phyloP scores from a whole-genome alignment of 805 yeast species.

The Ogataea paradorogensis region DNA sequence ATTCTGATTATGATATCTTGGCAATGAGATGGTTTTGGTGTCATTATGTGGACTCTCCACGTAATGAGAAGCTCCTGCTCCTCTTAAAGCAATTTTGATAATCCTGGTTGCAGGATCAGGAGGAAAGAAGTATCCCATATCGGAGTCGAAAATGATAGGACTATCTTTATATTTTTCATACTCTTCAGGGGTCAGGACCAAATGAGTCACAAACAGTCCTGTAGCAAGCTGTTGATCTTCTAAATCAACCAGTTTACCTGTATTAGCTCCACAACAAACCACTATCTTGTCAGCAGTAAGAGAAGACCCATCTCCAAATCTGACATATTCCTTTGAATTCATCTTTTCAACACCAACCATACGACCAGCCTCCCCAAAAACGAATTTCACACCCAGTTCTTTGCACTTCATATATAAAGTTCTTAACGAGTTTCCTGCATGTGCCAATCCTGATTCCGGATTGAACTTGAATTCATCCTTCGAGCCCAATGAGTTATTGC shows the following conservation, averaged over 20 bases:
- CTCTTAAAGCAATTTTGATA: constrained; percentile 40
- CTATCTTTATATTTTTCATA: constrained; percentile 35
- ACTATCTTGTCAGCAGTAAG: constrained; percentile 37
- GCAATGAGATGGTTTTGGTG: constrained; percentile 32
- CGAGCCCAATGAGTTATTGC: constrained; percentile 15
- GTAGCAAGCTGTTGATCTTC: constrained; percentile 36
- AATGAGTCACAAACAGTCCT: constrained; percentile 40
- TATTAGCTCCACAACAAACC: constrained; percentile 40
- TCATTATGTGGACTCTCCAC: constrained; percentile 20
- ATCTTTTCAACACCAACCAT: constrained; percentile 15
- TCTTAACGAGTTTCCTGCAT: constrained; percentile 38
- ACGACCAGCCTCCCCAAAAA: constrained; percentile 33
- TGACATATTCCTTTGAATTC: constrained; percentile 20
- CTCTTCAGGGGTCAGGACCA: constrained; percentile 37
- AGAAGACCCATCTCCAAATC: constrained; percentile 27
- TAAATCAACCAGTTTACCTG: constrained; percentile 36
- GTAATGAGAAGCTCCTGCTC: constrained; percentile 31
- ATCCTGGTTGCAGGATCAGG: constrained; percentile 41
- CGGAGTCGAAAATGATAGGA: constrained; percentile 45
- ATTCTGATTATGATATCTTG: constrained; percentile 35
- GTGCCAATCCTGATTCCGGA: constrained; percentile 42
- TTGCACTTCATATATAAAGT: constrained; percentile 31
- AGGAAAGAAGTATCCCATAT: constrained; percentile 47
- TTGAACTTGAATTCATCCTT: constrained; percentile 28
- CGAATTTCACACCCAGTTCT: constrained; percentile 34